phyloP scores from a whole-genome alignment of 192 early-diverging fungal genomes.

The Rhizophlyctis rosea region DNA sequence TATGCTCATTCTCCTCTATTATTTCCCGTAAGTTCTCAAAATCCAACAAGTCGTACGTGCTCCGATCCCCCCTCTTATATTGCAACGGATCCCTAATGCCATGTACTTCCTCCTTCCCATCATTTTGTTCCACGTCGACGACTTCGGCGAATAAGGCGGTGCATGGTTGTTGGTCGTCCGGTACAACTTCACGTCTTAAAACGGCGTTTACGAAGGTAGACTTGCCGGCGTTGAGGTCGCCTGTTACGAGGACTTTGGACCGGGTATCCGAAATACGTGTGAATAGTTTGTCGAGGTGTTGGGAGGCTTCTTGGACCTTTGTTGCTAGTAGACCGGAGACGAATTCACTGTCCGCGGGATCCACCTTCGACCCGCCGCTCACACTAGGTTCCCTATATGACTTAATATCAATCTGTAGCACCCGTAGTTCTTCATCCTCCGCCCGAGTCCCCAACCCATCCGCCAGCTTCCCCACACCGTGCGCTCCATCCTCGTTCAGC shows the following conservation, averaged over 20 bases:
- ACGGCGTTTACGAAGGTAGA: constrained; percentile 96
- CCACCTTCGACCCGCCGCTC: not conserved
- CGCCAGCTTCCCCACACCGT: not conserved
- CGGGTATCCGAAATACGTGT: constrained; percentile 84
- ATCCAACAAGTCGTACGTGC: constrained; percentile 68
- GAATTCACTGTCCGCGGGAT: constrained; percentile 3
- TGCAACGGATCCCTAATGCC: constrained; percentile 66
- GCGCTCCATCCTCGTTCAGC: not conserved
- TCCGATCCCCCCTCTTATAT: constrained; percentile 70
- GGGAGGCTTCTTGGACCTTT: constrained; percentile 20
- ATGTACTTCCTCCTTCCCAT: constrained; percentile 88
- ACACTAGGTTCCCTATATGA: constrained; percentile 1
- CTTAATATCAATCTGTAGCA: constrained; percentile 25
- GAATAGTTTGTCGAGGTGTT: constrained; percentile 76
- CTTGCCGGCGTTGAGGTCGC: constrained; percentile 98
- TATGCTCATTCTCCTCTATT: constrained; percentile 77
- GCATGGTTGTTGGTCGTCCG: constrained; percentile 97
- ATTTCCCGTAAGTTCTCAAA: constrained; percentile 75
- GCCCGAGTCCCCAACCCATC: not conserved
- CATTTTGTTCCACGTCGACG: constrained; percentile 86
- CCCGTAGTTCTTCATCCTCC: constrained; percentile 3
- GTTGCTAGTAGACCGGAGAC: constrained; percentile 25
- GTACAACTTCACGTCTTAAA: constrained; percentile 83
- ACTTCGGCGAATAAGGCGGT: constrained; percentile 96
- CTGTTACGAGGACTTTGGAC: constrained; percentile 93